A percentile compares a stretch with the other conserved stretches of the same genome.
Evolutionary conservation across 2,329 filamentous ascomycete species (phyloP).

Genomic region (Aspergillaceae sp.): DNA sequence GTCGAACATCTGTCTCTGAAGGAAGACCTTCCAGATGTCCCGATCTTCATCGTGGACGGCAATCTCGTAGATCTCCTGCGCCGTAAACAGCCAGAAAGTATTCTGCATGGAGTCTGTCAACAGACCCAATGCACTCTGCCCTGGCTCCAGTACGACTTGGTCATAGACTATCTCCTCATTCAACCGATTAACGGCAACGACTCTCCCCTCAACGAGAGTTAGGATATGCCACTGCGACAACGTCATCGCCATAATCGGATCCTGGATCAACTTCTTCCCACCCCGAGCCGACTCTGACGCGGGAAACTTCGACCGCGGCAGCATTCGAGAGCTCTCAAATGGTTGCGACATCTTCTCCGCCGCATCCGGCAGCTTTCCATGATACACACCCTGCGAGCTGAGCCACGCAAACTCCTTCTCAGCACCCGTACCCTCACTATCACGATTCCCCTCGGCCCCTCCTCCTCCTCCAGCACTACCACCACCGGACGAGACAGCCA

Average conservation of each 20-base stretch:
- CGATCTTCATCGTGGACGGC: constrained; percentile 82
- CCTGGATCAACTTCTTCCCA: constrained; percentile 56
- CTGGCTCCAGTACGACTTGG: constrained; percentile 71
- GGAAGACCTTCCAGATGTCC: constrained; percentile 91
- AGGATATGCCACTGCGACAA: constrained; percentile 93
- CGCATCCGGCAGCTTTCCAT: constrained; percentile 66
- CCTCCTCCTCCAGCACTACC: too few relatives aligned
- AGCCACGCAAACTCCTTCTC: constrained; percentile 78
- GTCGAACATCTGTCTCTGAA: constrained; percentile 79
- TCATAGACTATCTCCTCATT: constrained; percentile 82
- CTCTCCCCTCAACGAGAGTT: constrained; percentile 67
- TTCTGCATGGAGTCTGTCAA: constrained; percentile 88
- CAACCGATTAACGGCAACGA: constrained; percentile 79
- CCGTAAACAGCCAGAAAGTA: constrained; percentile 94
- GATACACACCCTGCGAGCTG: constrained; percentile 73
- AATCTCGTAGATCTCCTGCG: constrained; percentile 85
- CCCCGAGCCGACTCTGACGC: constrained; percentile 57
- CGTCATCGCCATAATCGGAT: constrained; percentile 68
- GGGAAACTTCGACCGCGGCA: constrained; percentile 65
- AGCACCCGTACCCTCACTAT: constrained; percentile 36
- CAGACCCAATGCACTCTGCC: constrained; percentile 72
- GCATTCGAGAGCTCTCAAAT: constrained; percentile 68
- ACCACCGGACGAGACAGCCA: constrained; percentile 68
- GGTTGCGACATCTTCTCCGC: constrained; percentile 63
- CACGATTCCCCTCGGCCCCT: constrained; percentile 30